A percentile compares a stretch with the other conserved stretches of the same genome.
These are phyloP conservation scores for Adansonia madagascariensis DNA, from an alignment of 441 rosid genomes.

Conservation along the genomic window DNA sequence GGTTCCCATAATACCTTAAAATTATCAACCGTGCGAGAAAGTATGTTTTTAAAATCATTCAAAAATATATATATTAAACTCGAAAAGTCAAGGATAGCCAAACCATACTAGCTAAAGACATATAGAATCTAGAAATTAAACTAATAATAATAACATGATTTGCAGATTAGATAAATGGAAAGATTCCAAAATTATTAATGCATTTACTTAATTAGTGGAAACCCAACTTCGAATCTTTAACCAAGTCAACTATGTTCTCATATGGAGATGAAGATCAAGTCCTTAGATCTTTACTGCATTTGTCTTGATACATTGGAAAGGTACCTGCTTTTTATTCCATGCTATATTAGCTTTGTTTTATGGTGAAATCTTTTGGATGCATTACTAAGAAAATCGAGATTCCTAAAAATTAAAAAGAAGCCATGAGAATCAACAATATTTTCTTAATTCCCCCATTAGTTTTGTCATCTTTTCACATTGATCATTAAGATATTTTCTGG, in stretches of 20 bases:
- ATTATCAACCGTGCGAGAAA: too few relatives aligned
- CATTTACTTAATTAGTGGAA: neutral
- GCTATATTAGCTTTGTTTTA: neutral
- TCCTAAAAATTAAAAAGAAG: neutral
- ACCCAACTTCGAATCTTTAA: neutral
- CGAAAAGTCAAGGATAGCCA: too few relatives aligned
- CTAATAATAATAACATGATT: neutral
- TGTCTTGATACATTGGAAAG: constrained; percentile 4
- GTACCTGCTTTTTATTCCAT: neutral
- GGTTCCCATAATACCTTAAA: too few relatives aligned
- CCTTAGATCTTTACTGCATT: constrained; percentile 2
- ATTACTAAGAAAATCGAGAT: neutral
- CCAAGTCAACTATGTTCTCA: neutral
- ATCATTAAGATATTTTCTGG: neutral
- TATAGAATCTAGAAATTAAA: too few relatives aligned
- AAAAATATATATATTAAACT: too few relatives aligned
- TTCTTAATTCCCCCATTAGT: neutral
- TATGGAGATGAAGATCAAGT: neutral
- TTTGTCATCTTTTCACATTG: neutral
- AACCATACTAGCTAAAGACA: too few relatives aligned
- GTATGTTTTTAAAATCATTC: too few relatives aligned
- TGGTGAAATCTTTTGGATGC: constrained; percentile 3
- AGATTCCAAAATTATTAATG: neutral
- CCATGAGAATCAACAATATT: neutral
- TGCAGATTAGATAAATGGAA: neutral